Base-by-base conservation (phyloP, 73 alveolate species). In the Paramecium sonneborni region DNA sequence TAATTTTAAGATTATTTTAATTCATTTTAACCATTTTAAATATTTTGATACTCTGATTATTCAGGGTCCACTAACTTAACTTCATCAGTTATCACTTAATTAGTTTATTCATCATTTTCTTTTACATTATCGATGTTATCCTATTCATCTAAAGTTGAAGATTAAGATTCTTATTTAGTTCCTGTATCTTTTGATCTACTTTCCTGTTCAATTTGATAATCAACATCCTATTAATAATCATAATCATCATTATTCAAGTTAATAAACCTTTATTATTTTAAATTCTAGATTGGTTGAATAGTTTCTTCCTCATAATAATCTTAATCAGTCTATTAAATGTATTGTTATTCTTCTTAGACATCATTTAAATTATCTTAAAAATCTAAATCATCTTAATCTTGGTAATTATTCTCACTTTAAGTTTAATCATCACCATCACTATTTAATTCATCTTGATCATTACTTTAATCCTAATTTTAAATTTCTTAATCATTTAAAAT, bases 211-310 rank as follows among this genome's bases (percentile, higher is more conserved):
- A 30, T 12, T 62, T 62, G 20, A 24, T 62, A 62, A 62, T 62
- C 84, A 62, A 62, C 48, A 62, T 62, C 84, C 26, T 62, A 3
- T 62, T 62, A 12, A 8, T 62, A 62, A 62, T 62, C 84, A 62
- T 62, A 32, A 30, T 62, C 84, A 62, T 62, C 84, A 24, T 62
- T 62, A 0, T 26, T 62, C 20, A 62, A 6, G 7, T 26, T 30
- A 30, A 62, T 62, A 12, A 62, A 62, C 39, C 84, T 26, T 62
- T 62, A 62, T n/a, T 62, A 26, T 26, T 62, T 32, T 32, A 23
- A 32, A 30, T 62, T 32, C 26, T 62, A 10, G 24, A 62, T 28
- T 0, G 84, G 84, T 26, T 62, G 84, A 30, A 62, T 26, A 23
- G 39, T 14, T 32, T 62, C 39, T 7, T 62, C 46, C 39, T 26